Evolutionary conservation across 176 grass and related monocot species (phyloP), one percentile per base, ranked within the genome.

Genomic region (Triticum monococcum): DNA sequence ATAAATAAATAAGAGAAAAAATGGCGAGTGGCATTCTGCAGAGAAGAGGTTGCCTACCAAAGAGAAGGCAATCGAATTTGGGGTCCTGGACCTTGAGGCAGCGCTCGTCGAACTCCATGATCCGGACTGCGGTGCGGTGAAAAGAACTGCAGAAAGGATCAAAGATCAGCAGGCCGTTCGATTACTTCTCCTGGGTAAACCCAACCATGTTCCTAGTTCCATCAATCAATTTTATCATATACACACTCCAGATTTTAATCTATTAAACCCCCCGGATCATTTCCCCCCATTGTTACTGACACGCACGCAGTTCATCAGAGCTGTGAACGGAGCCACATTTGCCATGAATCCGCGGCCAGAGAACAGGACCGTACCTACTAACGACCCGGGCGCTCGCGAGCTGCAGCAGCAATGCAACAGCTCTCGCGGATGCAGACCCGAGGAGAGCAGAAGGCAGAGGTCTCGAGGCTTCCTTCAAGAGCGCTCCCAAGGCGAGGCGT

Each of bases 1-100:
- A 50, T 30, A 30, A 17, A 59, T 22, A 22, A 59, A 59, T 22
- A 22, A 59, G 7, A 22, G 7, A 75, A 78, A 8, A 66, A 73
- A 88, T 36, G 18, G 62, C 80, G 68, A 74, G 80, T 52, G 66
- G 65, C 80, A 78, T 83, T 64, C 7, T 8, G 25, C 20, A 22
- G 64, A 64, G 62, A 64, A 30, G 20, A 16, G 23, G 83, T 7
- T 23, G 79, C 81, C 64, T 94, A 99, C 97, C 97, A 18, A 99
- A 99, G 31, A 99, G 89, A 41, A 99, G 94, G 80, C 94, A 96
- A 69, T 99, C 94, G 76, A 88, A 99, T 75, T 88, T 92, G 28
- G 90, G 82, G 33, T 81, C 85, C 85, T 94, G 86, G 71, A 87
- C 82, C 85, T 87, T 89, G 63, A 81, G 81, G 91, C 92, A 98